Conservation (phyloP, 441 rosid species). For the Mallotus japonicus region DNA sequence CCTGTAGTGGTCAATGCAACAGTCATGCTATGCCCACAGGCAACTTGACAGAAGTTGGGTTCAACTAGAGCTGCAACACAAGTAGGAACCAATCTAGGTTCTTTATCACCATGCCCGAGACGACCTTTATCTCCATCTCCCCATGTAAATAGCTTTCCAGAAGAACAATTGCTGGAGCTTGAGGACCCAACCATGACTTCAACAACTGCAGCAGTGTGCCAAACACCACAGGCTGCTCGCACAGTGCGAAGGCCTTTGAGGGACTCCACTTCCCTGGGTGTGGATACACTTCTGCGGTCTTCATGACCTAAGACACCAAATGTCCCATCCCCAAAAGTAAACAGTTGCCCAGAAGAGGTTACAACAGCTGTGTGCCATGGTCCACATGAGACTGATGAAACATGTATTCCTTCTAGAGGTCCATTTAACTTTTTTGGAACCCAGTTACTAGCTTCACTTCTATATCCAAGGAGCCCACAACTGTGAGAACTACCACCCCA, state of each 20-base stretch:
- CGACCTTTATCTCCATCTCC: conserved; percentile 98
- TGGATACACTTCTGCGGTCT: conserved; percentile 73
- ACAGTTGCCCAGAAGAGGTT: conserved; percentile 90
- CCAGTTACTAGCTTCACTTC: conserved; percentile 76
- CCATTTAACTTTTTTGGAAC: conserved; percentile 81
- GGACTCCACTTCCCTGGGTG: conserved; percentile 92
- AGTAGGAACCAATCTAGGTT: conserved; percentile 83
- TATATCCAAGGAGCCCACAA: conserved; percentile 91
- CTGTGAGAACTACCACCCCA: conserved; percentile 86
- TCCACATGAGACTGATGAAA: conserved; percentile 92
- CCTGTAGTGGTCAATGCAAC: conserved; percentile 88
- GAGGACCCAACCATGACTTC: conserved; percentile 97
- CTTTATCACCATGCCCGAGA: conserved; percentile 97
- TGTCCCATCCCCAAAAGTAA: conserved; percentile 98
- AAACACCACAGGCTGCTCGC: conserved; percentile 96
- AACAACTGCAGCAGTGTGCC: conserved; percentile 99
- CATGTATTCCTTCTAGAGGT: conserved; percentile 91
- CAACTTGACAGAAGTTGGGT: conserved; percentile 90
- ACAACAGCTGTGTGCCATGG: conserved; percentile 98
- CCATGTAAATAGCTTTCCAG: conserved; percentile 97
- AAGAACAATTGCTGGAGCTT: conserved; percentile 86
- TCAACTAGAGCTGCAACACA: conserved; percentile 96
- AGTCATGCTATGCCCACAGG: conserved; percentile 93
- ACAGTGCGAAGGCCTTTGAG: conserved; percentile 95
- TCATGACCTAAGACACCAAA: conserved; percentile 98